These are phyloP conservation scores for Chaetomiaceae sp. DNA, from an alignment of 2,329 filamentous ascomycete genomes.

Conservation along the genomic window DNA sequence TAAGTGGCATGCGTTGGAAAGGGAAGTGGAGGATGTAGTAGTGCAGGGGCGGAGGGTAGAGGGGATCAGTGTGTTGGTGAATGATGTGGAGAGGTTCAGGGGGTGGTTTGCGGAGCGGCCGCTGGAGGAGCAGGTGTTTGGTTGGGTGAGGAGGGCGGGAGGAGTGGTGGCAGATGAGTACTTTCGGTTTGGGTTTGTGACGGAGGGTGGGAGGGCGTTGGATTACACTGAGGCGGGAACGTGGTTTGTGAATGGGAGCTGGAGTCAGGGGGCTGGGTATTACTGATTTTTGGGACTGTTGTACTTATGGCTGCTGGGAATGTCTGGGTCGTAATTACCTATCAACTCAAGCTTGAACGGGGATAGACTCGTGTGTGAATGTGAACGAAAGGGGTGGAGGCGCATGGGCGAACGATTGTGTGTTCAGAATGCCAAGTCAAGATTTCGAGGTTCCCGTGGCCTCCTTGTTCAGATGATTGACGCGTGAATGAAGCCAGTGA, in stretches of 20 bases:
- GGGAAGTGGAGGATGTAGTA: neutral
- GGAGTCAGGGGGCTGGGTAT: constrained; percentile 22
- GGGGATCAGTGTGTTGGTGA: constrained; percentile 30
- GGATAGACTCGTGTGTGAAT: too few relatives aligned
- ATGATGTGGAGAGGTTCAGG: constrained; percentile 27
- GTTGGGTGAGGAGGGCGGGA: constrained; percentile 17
- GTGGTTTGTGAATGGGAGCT: constrained; percentile 27
- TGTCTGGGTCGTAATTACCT: too few relatives aligned
- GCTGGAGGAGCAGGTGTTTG: constrained; percentile 22
- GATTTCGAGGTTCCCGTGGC: too few relatives aligned
- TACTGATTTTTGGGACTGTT: constrained; percentile 3
- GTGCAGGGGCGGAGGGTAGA: constrained; percentile 4
- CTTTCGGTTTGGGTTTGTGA: constrained; percentile 26
- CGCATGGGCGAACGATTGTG: too few relatives aligned
- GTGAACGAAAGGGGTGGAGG: too few relatives aligned
- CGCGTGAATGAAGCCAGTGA: too few relatives aligned
- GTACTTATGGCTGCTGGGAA: too few relatives aligned
- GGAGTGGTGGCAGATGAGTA: constrained; percentile 21
- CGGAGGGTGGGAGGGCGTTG: constrained; percentile 20
- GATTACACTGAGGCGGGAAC: constrained; percentile 25
- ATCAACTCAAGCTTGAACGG: too few relatives aligned
- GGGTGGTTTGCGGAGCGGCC: constrained; percentile 19
- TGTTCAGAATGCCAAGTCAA: too few relatives aligned
- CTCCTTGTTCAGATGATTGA: too few relatives aligned
- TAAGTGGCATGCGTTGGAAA: constrained; percentile 18